phyloP scores from a whole-genome alignment of 208 protist genomes.

The Leishmania mexicana region DNA sequence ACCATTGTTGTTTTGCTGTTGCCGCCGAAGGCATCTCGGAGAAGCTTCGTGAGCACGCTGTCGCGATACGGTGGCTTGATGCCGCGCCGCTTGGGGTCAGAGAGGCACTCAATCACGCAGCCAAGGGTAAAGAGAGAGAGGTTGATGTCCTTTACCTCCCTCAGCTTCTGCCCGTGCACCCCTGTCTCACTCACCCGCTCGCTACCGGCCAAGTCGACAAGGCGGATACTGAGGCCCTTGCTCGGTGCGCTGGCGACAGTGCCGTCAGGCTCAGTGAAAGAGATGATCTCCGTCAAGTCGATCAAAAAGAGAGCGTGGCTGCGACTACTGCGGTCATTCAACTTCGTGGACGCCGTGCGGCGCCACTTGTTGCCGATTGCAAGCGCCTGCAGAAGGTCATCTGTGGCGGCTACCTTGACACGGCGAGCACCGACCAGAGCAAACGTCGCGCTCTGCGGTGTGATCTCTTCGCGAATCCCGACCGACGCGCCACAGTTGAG shows the following conservation, averaged over 20 bases:
- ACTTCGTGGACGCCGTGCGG: conserved; percentile 64
- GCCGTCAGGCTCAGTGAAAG: conserved; percentile 60
- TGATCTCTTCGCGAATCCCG: conserved; percentile 69
- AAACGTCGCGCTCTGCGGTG: conserved; percentile 61
- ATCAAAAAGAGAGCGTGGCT: conserved; percentile 89
- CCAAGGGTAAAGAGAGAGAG: conserved; percentile 87
- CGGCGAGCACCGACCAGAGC: conserved; percentile 61
- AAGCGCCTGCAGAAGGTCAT: conserved; percentile 76
- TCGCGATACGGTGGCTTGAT: conserved; percentile 87
- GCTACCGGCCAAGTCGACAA: conserved; percentile 89
- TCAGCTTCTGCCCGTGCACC: conserved; percentile 72
- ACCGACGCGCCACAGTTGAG: conserved; percentile 70
- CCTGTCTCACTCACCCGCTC: conserved; percentile 85
- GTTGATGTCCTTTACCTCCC: conserved; percentile 89
- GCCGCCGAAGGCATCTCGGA: conserved; percentile 87
- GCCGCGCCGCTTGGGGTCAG: conserved; percentile 56
- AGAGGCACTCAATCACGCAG: conserved; percentile 83
- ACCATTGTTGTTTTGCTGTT: conserved; percentile 92
- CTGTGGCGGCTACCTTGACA: conserved; percentile 37
- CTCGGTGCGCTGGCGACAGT: conserved; percentile 61
- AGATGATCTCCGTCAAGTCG: conserved; percentile 75
- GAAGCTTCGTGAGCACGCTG: conserved; percentile 85
- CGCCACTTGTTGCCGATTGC: conserved; percentile 71
- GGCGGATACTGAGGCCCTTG: conserved; percentile 70
- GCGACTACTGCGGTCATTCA: conserved; percentile 87